Evolutionary conservation across 2,329 filamentous ascomycete genomes (phyloP).

Genomic region (Leptographium lundbergii): DNA sequence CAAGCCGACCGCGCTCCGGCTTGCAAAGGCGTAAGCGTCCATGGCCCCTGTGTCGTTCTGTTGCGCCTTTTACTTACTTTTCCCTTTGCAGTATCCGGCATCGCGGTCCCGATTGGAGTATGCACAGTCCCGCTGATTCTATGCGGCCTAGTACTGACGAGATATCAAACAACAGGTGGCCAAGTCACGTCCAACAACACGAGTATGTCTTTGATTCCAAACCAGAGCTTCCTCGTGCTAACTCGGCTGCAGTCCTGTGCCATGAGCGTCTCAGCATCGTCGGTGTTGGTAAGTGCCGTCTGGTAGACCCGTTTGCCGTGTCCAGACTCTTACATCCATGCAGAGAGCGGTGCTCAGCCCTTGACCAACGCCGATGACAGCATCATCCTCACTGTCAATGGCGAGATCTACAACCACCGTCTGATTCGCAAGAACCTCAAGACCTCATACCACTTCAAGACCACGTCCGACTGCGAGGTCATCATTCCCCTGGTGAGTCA

Average conservation of each 20-base stretch:
- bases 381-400: slow-evolving; percentile 91
- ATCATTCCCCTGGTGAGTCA: slow-evolving; percentile 82
- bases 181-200: slow-evolving; percentile 84
- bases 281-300: slow-evolving; percentile 64
- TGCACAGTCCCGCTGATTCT: neutral
- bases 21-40: slow-evolving; percentile 75
- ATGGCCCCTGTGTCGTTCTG: slow-evolving; percentile 9
- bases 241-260: slow-evolving; percentile 56
- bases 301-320: neutral
- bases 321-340: slow-evolving; percentile 15
- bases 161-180: slow-evolving; percentile 46
- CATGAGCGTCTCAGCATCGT: slow-evolving; percentile 98
- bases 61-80: slow-evolving; percentile 13
- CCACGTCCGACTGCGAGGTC: slow-evolving; percentile 95
- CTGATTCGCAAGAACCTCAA: slow-evolving; percentile 80
- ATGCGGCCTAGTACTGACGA: neutral
- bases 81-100: slow-evolving; percentile 61
- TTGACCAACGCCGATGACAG: slow-evolving; percentile 82
- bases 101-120: slow-evolving; percentile 96
- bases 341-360: slow-evolving; percentile 91
- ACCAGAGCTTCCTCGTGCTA: slow-evolving; percentile 15
- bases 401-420: slow-evolving; percentile 99
- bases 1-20: slow-evolving; percentile 85
- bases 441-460: slow-evolving; percentile 90
- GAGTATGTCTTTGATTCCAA: slow-evolving; percentile 42